phyloP scores from a whole-genome alignment of 2,329 filamentous ascomycete genomes.

The Stagonosporopsis tanaceti region DNA sequence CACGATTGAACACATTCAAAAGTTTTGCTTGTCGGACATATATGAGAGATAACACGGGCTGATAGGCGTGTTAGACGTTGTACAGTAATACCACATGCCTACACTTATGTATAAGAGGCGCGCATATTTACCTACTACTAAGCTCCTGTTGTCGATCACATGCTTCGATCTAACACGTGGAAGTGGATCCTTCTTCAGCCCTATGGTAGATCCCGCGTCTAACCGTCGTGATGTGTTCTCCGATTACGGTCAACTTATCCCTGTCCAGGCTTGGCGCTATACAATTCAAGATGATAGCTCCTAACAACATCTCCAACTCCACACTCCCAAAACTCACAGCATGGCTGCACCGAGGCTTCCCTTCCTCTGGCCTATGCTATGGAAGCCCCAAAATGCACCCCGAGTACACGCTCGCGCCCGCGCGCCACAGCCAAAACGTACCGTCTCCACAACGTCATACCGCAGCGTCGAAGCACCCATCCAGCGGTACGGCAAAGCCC shows the following conservation, averaged over 20 bases:
- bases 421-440: conserved; percentile 20
- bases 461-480: conserved; percentile 39
- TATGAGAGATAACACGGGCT: neutral
- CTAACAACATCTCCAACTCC: neutral
- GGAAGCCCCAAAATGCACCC: conserved; percentile 39
- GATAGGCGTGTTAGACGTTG: neutral
- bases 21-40: conserved; percentile 7
- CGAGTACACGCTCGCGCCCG: conserved; percentile 34
- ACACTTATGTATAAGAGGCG: neutral
- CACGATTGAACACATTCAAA: conserved; percentile 2
- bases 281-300: conserved; percentile 15
- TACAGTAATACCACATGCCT: neutral
- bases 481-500: conserved; percentile 59
- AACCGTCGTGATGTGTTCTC: conserved; percentile 21
- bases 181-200: conserved; percentile 15
- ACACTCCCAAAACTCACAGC: conserved; percentile 8
- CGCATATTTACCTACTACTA: neutral
- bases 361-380: conserved; percentile 58
- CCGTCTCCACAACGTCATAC: conserved; percentile 33
- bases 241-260: conserved; percentile 22
- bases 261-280: conserved; percentile 16
- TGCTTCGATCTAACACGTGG: conserved; percentile 7
- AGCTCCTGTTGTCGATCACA: neutral
- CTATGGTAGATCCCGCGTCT: conserved; percentile 14
- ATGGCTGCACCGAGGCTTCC: conserved; percentile 57